phyloP scores from a whole-genome alignment of 495 filamentous ascomycete genomes.

The Aspergillus campestris region DNA sequence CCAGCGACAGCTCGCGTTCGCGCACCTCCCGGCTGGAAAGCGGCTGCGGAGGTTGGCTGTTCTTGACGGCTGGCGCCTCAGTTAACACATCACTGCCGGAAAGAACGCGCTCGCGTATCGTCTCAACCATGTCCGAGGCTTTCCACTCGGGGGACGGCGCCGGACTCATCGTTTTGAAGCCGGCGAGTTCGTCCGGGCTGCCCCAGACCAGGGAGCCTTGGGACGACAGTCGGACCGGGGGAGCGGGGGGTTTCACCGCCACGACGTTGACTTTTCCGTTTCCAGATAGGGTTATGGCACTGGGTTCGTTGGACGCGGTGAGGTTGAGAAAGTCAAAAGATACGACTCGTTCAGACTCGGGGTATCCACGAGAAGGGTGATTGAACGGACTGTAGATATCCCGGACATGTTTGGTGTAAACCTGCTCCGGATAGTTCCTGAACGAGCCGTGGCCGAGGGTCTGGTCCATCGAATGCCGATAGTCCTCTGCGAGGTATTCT shows the following conservation, averaged over 20 bases:
- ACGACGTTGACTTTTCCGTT: slow-evolving; percentile 58
- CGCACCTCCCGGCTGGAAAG: slow-evolving; percentile 37
- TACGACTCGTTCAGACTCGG: slow-evolving; percentile 59
- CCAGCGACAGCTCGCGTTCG: slow-evolving; percentile 29
- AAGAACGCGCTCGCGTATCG: slow-evolving; percentile 20
- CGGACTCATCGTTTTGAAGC: slow-evolving; percentile 27
- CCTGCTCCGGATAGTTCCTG: slow-evolving; percentile 32
- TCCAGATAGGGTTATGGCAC: slow-evolving; percentile 58
- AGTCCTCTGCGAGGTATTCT: slow-evolving; percentile 41
- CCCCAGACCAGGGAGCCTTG: slow-evolving; percentile 33
- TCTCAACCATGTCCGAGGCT: slow-evolving; percentile 22
- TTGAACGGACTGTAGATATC: slow-evolving; percentile 39
- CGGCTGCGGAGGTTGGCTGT: slow-evolving; percentile 14
- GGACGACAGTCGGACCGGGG: slow-evolving; percentile 39
- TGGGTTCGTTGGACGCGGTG: slow-evolving; percentile 52
- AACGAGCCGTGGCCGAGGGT: slow-evolving; percentile 34
- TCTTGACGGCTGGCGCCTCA: background rate
- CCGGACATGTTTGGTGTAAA: slow-evolving; percentile 42
- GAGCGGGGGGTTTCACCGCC: slow-evolving; percentile 52
- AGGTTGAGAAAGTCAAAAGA: slow-evolving; percentile 79
- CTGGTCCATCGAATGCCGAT: slow-evolving; percentile 32
- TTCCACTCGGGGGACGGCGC: slow-evolving; percentile 20
- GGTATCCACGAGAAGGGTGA: slow-evolving; percentile 31
- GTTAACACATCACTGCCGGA: slow-evolving; percentile 7
- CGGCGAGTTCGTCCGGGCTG: slow-evolving; percentile 14